Percentiles rank a stretch among this genome's conserved stretches.
Conservation (phyloP, 306 rosid species). For the Biancaea sappan region DNA sequence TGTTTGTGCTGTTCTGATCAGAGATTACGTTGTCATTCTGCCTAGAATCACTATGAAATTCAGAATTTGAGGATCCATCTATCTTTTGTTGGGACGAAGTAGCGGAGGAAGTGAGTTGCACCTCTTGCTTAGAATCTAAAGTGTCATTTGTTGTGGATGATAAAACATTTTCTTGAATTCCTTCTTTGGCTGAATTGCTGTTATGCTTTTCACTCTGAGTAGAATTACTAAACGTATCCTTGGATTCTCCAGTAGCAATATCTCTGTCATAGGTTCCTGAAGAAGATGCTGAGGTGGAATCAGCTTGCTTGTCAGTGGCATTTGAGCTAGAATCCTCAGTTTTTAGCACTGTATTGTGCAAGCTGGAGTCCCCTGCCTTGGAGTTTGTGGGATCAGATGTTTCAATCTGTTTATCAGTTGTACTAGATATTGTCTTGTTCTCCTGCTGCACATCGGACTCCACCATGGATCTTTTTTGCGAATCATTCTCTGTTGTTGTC, state of each 20-base stretch:
- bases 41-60: constrained; percentile 29
- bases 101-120: constrained; percentile 44
- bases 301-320: constrained; percentile 34
- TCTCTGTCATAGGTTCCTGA: constrained; percentile 36
- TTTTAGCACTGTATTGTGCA: constrained; percentile 35
- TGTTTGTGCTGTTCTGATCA: constrained; percentile 34
- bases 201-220: constrained; percentile 29
- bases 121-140: constrained; percentile 34
- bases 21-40: constrained; percentile 35
- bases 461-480: constrained; percentile 19
- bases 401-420: constrained; percentile 23
- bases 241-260: constrained; percentile 33
- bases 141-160: constrained; percentile 38
- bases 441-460: constrained; percentile 36
- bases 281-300: constrained; percentile 39
- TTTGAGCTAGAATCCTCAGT: constrained; percentile 35
- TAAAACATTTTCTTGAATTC: constrained; percentile 33
- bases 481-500: constrained; percentile 25
- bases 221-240: constrained; percentile 35
- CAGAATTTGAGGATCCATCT: constrained; percentile 39
- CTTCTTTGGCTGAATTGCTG: constrained; percentile 37
- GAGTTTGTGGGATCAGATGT: constrained; percentile 30
- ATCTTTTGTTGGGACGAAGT: constrained; percentile 40
- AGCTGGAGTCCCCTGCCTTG: constrained; percentile 36
- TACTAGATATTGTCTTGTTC: constrained; percentile 27